phyloP scores from a whole-genome alignment of 768 basidiomycete species.

The Neoboletus brunneissimus region DNA sequence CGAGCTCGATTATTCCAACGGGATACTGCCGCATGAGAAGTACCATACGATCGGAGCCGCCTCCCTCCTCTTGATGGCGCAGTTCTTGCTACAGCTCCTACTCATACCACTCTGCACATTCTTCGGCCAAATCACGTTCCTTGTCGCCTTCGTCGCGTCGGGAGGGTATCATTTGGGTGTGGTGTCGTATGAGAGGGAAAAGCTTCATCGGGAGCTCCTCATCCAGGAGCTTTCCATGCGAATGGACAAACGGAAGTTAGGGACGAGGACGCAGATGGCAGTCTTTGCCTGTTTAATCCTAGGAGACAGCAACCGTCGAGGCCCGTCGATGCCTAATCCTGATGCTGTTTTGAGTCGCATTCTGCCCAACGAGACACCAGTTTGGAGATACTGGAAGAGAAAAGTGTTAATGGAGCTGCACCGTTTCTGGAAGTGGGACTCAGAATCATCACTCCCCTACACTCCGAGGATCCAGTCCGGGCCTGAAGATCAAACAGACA shows the following conservation, averaged over 20 bases:
- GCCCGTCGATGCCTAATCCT: constrained; percentile 1
- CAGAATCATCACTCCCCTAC: constrained; percentile 1
- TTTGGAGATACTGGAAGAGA: constrained; percentile 28
- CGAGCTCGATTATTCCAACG: constrained; percentile 22
- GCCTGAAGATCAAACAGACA: constrained; percentile 10
- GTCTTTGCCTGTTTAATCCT: constrained; percentile 27
- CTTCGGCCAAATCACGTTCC: constrained; percentile 34
- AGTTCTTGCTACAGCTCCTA: constrained; percentile 33
- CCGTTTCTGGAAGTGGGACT: constrained; percentile 6
- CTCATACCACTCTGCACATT: constrained; percentile 29
- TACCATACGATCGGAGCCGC: constrained; percentile 18
- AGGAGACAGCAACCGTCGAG: constrained; percentile 1
- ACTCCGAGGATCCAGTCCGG: constrained; percentile 9
- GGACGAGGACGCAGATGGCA: constrained; percentile 30
- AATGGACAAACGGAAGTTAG: constrained; percentile 13
- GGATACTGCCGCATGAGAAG: constrained; percentile 1
- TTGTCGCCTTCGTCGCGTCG: constrained; percentile 28
- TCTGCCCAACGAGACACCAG: constrained; percentile 29
- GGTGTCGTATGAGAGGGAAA: constrained; percentile 30
- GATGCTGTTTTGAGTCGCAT: constrained; percentile 11
- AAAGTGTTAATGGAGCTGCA: constrained; percentile 21
- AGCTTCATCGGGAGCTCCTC: constrained; percentile 20
- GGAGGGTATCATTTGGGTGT: constrained; percentile 34
- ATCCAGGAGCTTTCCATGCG: constrained; percentile 1
- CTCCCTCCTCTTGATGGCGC: constrained; percentile 27